Evolutionary conservation across 306 rosid genomes (phyloP).

Genomic region (Parietaria judaica): DNA sequence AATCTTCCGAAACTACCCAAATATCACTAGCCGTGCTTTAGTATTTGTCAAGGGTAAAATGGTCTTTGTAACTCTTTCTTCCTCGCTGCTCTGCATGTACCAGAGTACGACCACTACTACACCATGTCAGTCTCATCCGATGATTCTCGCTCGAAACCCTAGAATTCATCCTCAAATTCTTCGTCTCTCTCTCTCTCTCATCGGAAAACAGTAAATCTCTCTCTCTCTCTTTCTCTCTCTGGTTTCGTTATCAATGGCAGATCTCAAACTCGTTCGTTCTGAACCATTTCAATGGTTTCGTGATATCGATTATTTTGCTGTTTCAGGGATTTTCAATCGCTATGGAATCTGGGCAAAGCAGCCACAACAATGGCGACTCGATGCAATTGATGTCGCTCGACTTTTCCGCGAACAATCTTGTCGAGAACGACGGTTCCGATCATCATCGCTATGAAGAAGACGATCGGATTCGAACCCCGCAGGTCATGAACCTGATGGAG

Average conservation of each 20-base stretch:
- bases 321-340: background rate
- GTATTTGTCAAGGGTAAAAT: too few species aligned
- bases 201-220: background rate
- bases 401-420: slow-evolving; percentile 16
- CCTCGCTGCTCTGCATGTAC: background rate
- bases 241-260: background rate
- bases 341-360: slow-evolving; percentile 49
- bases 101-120: too few species aligned
- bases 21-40: too few species aligned
- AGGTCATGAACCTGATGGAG: slow-evolving; percentile 9
- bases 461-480: slow-evolving; percentile 10
- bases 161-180: background rate
- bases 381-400: slow-evolving; percentile 21
- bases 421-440: slow-evolving; percentile 21
- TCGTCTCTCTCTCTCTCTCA: background rate
- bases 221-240: background rate
- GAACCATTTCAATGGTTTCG: background rate
- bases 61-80: too few species aligned
- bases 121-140: background rate
- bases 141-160: background rate
- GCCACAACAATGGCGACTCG: slow-evolving; percentile 20
- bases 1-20: too few species aligned
- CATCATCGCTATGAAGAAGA: too few species aligned
- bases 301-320: background rate
- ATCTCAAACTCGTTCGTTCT: background rate